Evolutionary conservation across 148 eudicot species (phyloP).

Genomic region (Heliosperma pusillum): DNA sequence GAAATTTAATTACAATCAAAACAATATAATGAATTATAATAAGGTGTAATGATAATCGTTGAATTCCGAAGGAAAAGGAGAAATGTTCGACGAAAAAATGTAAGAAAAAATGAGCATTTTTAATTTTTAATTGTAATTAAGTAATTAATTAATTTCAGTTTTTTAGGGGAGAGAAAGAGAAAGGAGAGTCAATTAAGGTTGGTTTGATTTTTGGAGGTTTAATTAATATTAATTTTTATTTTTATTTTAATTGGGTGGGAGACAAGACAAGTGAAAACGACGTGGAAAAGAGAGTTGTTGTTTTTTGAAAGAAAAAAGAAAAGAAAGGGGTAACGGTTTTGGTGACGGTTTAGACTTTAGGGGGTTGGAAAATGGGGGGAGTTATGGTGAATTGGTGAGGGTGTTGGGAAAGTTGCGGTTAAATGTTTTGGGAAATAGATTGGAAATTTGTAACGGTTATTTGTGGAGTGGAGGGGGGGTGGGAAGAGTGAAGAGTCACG

Average conservation of each 20-base stretch:
- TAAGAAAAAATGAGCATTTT: background rate
- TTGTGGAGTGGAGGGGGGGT: too few species aligned
- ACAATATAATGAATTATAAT: background rate
- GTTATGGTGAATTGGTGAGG: too few species aligned
- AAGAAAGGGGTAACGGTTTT: background rate
- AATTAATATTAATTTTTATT: background rate
- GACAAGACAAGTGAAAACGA: background rate
- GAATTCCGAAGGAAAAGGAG: background rate
- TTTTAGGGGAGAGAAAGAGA: background rate
- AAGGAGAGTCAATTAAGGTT: slow-evolving; percentile 2
- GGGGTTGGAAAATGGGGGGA: background rate
- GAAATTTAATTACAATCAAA: background rate
- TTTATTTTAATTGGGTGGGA: background rate
- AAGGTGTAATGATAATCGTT: background rate
- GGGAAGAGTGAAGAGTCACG: too few species aligned
- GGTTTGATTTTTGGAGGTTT: slow-evolving; percentile 12
- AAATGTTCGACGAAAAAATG: background rate
- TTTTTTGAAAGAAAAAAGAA: background rate
- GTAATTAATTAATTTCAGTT: background rate
- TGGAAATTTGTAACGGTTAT: too few species aligned
- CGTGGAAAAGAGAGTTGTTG: background rate
- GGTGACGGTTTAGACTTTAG: background rate
- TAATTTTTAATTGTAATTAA: too few species aligned
- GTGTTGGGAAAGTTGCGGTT: too few species aligned
- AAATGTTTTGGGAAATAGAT: too few species aligned